Conservation (phyloP, 2,329 filamentous ascomycete genomes). For the Penicillium concentricum region DNA sequence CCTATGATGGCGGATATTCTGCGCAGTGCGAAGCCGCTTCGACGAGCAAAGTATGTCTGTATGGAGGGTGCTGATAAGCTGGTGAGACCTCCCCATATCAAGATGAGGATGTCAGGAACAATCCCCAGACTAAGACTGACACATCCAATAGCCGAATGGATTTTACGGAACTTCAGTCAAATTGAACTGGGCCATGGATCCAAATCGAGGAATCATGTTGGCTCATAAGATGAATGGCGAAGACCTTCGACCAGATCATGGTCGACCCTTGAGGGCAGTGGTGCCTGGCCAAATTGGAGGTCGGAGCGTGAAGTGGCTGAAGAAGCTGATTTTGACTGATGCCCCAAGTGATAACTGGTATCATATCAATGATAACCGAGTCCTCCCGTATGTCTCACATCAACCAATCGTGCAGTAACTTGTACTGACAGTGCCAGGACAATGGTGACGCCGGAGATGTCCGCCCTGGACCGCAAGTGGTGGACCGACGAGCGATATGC, state of each 20-base stretch:
- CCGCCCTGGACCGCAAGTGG: slow-evolving; percentile 68
- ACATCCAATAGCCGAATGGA: slow-evolving; percentile 65
- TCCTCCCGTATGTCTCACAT: slow-evolving; percentile 60
- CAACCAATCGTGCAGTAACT: neutral
- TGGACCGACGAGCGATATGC: slow-evolving; percentile 91
- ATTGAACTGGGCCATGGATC: slow-evolving; percentile 83
- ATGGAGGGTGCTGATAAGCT: slow-evolving; percentile 88
- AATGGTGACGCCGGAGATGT: slow-evolving; percentile 77
- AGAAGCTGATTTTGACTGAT: slow-evolving; percentile 73
- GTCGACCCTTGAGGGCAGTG: slow-evolving; percentile 76
- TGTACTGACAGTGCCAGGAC: slow-evolving; percentile 50
- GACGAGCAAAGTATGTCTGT: slow-evolving; percentile 76
- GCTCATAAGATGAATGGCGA: slow-evolving; percentile 92
- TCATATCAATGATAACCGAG: slow-evolving; percentile 89
- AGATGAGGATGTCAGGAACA: neutral
- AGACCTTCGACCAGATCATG: slow-evolving; percentile 75
- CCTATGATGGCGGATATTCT: slow-evolving; percentile 73
- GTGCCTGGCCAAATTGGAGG: slow-evolving; percentile 92
- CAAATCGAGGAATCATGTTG: slow-evolving; percentile 79
- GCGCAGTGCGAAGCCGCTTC: slow-evolving; percentile 63
- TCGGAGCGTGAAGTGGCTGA: slow-evolving; percentile 90
- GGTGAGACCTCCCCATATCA: slow-evolving; percentile 34
- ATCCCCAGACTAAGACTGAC: slow-evolving; percentile 7
- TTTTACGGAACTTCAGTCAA: slow-evolving; percentile 86
- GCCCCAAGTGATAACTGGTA: slow-evolving; percentile 90